These are phyloP conservation scores for Botryotinia narcissicola DNA, from an alignment of 2,329 filamentous ascomycete species.

Conservation along the genomic window DNA sequence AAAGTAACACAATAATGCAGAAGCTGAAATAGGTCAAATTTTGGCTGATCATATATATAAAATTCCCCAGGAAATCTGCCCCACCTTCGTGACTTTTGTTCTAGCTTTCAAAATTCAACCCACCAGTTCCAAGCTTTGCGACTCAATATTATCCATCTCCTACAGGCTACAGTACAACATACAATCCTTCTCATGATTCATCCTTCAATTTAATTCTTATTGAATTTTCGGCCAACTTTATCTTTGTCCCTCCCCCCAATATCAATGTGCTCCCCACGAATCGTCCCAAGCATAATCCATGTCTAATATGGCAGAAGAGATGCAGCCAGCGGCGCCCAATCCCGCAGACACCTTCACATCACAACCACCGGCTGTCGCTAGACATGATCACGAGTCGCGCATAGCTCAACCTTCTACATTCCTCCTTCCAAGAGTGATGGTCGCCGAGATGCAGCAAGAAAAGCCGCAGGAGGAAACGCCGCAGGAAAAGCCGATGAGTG, in stretches of 20 bases:
- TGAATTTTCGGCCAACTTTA: background rate
- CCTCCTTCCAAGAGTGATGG: slow-evolving; percentile 33
- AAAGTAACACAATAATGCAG: background rate
- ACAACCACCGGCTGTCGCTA: slow-evolving; percentile 34
- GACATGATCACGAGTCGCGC: slow-evolving; percentile 36
- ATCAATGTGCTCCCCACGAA: slow-evolving; percentile 19
- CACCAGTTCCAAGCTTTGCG: slow-evolving; percentile 14
- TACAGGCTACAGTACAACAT: background rate
- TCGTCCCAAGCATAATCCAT: slow-evolving; percentile 29
- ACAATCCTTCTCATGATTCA: background rate
- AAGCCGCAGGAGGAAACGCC: slow-evolving; percentile 73
- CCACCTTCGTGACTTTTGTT: slow-evolving; percentile 19
- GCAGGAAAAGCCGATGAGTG: slow-evolving; percentile 57
- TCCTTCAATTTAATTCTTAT: slow-evolving; percentile 3
- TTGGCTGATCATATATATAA: background rate
- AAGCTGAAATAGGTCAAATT: background rate
- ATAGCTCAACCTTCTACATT: slow-evolving; percentile 41
- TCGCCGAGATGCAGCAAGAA: slow-evolving; percentile 21
- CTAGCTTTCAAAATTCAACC: slow-evolving; percentile 17
- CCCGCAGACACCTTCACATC: slow-evolving; percentile 27
- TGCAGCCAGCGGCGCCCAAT: slow-evolving; percentile 34
- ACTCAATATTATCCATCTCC: background rate
- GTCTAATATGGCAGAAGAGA: slow-evolving; percentile 39
- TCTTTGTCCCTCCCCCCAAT: background rate
- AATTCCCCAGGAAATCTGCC: slow-evolving; percentile 19